Base-by-base conservation (phyloP, 306 rosid species). In the Trifolium dubium region DNA sequence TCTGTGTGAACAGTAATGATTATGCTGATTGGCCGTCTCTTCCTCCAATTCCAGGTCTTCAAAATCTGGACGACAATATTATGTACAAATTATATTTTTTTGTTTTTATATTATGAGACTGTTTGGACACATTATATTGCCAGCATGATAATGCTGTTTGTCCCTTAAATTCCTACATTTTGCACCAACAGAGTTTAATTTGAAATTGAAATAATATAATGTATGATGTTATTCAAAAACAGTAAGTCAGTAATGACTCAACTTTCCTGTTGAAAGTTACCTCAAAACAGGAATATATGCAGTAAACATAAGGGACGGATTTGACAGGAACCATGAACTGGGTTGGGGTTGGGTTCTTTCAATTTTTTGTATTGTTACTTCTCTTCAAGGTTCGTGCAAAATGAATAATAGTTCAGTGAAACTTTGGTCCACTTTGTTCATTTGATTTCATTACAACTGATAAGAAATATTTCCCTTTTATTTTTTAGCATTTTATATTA, bases 21-120 rank as follows among this genome's bases (percentile, higher is more conserved):
- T 82, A 72, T 81, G 84, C 92, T 47, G 91, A 92, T 78, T 95
- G 97, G 97, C 98, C 95, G 47, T 66, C 91, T 81, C 93, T 95
- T 46, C 90, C 98, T 74, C 83, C 88, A 43, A 58, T 89, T 80
- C 98, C 99, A 90, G 99, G 99, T 95, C 65, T 43, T 69, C 40
- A 61, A 60, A 44, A 79, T 73, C 64, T 65, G 47, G 64, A 30
- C 23, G 28, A 44, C 23, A 39, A 64, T 55, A 39, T 13, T 11
- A 4, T 65, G 5, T 49, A 11, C 53, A 23, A 75, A 37, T 58
- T 40, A 58, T 65, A 43, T 69, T 65, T 74, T 43, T 61, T 41
- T 69, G 71, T 58, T 73, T 72, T 60, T 54, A 39, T 69, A 10
- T 32, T 28, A 50, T 8, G 40, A 69, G 67, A 39, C 49, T 49